Conservation (phyloP, 1,284 basidiomycete genomes). For the Boletellus deceptivus region DNA sequence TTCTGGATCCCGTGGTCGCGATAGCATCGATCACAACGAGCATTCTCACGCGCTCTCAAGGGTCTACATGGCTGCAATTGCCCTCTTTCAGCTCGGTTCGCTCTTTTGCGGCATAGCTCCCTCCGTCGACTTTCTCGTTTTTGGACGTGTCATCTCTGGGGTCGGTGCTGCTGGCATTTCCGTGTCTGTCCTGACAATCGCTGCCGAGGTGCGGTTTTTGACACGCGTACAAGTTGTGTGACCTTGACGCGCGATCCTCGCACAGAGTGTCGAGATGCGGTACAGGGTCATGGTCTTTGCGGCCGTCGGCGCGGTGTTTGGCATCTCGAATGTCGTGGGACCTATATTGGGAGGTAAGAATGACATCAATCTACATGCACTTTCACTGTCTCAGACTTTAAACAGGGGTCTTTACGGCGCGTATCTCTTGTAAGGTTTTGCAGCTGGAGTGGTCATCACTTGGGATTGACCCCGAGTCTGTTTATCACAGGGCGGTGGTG, state of each 20-base stretch:
- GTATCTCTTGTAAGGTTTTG: conserved; percentile 13
- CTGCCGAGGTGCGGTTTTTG: conserved; percentile 6
- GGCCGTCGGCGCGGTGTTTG: conserved; percentile 12
- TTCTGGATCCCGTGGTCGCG: not conserved
- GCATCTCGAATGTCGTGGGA: conserved; percentile 14
- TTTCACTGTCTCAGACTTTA: not conserved
- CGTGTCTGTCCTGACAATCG: conserved; percentile 14
- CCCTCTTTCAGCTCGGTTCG: conserved; percentile 44
- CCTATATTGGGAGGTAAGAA: conserved; percentile 15
- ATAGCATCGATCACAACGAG: too few species aligned
- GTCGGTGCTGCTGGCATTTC: conserved; percentile 31
- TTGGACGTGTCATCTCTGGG: conserved; percentile 42
- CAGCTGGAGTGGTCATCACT: not conserved
- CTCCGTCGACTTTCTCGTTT: conserved; percentile 41
- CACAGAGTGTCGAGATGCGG: conserved; percentile 10
- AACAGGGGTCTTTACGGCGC: conserved; percentile 11
- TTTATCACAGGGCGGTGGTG: conserved; percentile 17
- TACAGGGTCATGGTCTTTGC: conserved; percentile 12
- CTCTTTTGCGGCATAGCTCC: conserved; percentile 51
- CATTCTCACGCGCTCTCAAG: not conserved
- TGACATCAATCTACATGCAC: too few species aligned
- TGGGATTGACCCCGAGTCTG: not conserved
- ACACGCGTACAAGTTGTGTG: too few species aligned
- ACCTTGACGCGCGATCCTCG: not conserved
- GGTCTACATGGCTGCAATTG: conserved; percentile 34